These are phyloP conservation scores for Xylariaceae sp. DNA, from an alignment of 2,329 filamentous ascomycete genomes.

Conservation along the genomic window DNA sequence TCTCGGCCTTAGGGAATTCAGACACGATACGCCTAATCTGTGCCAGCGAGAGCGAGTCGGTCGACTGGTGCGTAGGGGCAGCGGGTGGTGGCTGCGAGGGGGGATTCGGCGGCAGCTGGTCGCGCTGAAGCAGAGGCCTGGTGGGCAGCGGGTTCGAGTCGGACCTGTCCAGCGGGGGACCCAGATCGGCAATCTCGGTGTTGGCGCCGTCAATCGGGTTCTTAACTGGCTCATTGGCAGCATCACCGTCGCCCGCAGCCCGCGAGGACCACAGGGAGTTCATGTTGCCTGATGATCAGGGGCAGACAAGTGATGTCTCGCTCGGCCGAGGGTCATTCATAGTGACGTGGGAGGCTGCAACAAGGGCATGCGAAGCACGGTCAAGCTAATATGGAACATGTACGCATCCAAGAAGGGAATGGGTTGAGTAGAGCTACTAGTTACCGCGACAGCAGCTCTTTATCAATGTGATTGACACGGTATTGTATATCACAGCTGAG, in stretches of 20 bases:
- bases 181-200: constrained; percentile 29
- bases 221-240: constrained; percentile 18
- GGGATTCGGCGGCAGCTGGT: constrained; percentile 27
- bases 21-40: constrained; percentile 70
- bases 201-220: constrained; percentile 30
- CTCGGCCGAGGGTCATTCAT: constrained; percentile 23
- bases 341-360: constrained; percentile 8
- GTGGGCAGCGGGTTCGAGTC: constrained; percentile 15
- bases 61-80: constrained; percentile 35
- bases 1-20: constrained; percentile 67
- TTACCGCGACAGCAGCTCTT: too few species aligned
- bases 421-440: too few species aligned
- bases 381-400: too few species aligned
- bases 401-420: too few species aligned
- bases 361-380: too few species aligned
- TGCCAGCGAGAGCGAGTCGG: constrained; percentile 69
- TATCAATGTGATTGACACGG: too few species aligned
- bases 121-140: constrained; percentile 30
- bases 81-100: constrained; percentile 27
- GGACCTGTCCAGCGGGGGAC: constrained; percentile 17
- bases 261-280: constrained; percentile 42
- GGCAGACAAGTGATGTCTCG: constrained; percentile 15
- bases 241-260: constrained; percentile 32
- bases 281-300: constrained; percentile 35
- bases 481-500: too few species aligned